These are phyloP conservation scores for Boletus reticuloceps DNA, from an alignment of 768 basidiomycete genomes.

Conservation along the genomic window DNA sequence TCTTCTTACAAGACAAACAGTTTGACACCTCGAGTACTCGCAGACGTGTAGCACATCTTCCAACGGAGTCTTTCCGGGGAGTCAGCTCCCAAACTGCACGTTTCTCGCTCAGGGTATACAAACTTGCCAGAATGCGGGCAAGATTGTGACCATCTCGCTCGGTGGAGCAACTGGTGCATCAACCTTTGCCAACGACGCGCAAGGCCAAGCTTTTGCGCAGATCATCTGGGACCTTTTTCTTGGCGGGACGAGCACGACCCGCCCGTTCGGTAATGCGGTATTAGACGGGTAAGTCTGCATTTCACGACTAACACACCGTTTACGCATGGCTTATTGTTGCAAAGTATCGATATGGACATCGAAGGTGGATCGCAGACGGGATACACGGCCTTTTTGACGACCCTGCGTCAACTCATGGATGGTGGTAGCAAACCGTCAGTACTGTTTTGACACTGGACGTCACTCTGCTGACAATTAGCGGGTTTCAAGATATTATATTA, in stretches of 20 bases:
- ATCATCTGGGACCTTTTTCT: slow-evolving; percentile 70
- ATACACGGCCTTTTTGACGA: slow-evolving; percentile 31
- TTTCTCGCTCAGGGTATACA: slow-evolving; percentile 60
- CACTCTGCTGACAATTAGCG: neutral
- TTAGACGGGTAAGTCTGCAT: slow-evolving; percentile 57
- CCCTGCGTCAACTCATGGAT: slow-evolving; percentile 30
- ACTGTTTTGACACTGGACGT: neutral
- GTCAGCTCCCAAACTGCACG: slow-evolving; percentile 58
- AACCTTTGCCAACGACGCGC: slow-evolving; percentile 54
- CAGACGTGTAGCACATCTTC: slow-evolving; percentile 60
- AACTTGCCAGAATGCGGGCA: slow-evolving; percentile 63
- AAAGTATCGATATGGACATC: slow-evolving; percentile 46
- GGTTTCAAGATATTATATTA: slow-evolving; percentile 39
- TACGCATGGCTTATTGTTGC: neutral
- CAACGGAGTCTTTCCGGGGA: slow-evolving; percentile 60
- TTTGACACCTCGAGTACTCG: neutral
- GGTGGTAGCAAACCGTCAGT: slow-evolving; percentile 27
- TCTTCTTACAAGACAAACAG: neutral
- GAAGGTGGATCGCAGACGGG: slow-evolving; percentile 40
- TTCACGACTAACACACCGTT: neutral
- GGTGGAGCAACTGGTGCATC: slow-evolving; percentile 64
- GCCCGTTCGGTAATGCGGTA: slow-evolving; percentile 71
- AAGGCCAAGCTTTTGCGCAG: slow-evolving; percentile 59
- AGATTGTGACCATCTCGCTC: slow-evolving; percentile 58
- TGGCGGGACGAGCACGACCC: slow-evolving; percentile 57